These are phyloP conservation scores for Mucor lusitanicus DNA, from an alignment of 371 early-diverging fungal genomes.

Conservation along the genomic window DNA sequence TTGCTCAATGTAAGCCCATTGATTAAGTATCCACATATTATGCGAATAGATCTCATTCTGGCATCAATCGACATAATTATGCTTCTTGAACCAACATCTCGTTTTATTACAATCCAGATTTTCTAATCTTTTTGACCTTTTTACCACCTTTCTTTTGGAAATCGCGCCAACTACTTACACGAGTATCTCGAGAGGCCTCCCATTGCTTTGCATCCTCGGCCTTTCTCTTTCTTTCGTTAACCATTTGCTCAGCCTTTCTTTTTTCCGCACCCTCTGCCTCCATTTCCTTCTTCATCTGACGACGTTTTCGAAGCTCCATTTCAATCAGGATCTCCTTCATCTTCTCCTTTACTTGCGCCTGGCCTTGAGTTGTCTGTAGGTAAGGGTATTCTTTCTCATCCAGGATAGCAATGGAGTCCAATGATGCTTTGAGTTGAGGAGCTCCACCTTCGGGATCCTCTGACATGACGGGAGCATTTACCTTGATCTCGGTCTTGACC, in stretches of 20 bases:
- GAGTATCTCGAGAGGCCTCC: constrained; percentile 70
- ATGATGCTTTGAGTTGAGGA: constrained; percentile 19
- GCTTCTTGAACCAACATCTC: too few species aligned
- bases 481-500: constrained; percentile 38
- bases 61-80: too few species aligned
- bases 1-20: too few species aligned
- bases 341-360: constrained; percentile 51
- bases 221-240: constrained; percentile 58
- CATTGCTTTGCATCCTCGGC: constrained; percentile 71
- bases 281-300: constrained; percentile 69
- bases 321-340: constrained; percentile 67
- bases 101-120: constrained; percentile 12
- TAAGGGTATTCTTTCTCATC: constrained; percentile 45
- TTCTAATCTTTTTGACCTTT: constrained; percentile 43
- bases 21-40: too few species aligned
- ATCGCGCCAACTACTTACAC: constrained; percentile 72
- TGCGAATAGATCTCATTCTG: too few species aligned
- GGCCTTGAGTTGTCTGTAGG: constrained; percentile 38
- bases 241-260: constrained; percentile 61
- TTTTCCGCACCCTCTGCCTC: constrained; percentile 70
- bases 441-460: constrained; percentile 17
- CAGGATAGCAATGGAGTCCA: constrained; percentile 31
- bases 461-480: constrained; percentile 25
- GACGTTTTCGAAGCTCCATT: constrained; percentile 62
- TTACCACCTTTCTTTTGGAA: constrained; percentile 66